Evolutionary conservation across 78 protist genomes (phyloP).

Genomic region (Dictyostelium brefeldianum): DNA sequence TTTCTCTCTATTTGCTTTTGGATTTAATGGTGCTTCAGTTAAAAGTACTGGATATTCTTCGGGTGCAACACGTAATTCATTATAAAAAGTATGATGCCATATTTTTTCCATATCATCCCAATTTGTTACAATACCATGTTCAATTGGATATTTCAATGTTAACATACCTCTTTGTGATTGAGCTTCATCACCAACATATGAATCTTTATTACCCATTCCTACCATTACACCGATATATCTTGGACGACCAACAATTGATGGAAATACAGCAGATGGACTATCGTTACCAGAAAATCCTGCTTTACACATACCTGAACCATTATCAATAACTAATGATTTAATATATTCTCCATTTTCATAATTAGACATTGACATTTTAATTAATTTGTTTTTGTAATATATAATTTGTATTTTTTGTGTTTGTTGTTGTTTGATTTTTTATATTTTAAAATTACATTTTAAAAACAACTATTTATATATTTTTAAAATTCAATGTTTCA

Average conservation of each 20-base stretch:
- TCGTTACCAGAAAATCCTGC: conserved; percentile 82
- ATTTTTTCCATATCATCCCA: conserved; percentile 67
- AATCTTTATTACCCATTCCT: conserved; percentile 87
- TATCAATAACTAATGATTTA: background rate
- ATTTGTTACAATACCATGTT: conserved; percentile 43
- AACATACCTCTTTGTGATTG: conserved; percentile 76
- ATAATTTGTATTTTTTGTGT: no score
- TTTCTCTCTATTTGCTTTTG: conserved; percentile 90
- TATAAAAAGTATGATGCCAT: conserved; percentile 48
- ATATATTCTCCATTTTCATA: background rate
- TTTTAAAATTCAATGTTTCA: no score
- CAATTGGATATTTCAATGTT: conserved; percentile 80
- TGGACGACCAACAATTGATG: conserved; percentile 93
- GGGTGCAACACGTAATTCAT: conserved; percentile 79
- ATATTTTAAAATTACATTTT: no score
- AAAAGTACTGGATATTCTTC: conserved; percentile 91
- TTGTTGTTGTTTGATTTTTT: no score
- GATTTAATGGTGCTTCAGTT: conserved; percentile 93
- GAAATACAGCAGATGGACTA: conserved; percentile 93
- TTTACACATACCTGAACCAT: background rate
- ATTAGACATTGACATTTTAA: no score
- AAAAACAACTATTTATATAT: no score
- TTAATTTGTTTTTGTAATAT: no score
- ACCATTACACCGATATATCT: conserved; percentile 89
- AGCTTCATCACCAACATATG: conserved; percentile 44